Base-by-base conservation (phyloP, 2,329 filamentous ascomycete species). In the Neofusicoccum laricinum region DNA sequence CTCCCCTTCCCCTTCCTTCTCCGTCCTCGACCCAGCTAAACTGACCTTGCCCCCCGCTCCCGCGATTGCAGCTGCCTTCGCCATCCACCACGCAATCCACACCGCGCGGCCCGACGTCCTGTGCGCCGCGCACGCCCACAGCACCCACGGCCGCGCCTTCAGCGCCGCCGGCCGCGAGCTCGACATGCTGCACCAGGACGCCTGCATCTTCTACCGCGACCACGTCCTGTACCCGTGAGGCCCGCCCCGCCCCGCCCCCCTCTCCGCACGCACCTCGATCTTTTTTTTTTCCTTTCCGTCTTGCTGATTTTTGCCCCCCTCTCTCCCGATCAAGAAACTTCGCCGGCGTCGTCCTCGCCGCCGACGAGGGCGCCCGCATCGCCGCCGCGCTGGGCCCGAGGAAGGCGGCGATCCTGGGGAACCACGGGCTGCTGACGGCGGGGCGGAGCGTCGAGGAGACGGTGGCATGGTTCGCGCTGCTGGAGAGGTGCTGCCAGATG, bases 371-470 rank as follows among this genome's bases (percentile, higher is more conserved):
- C 0, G 77, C 82, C 68, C 80, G 83, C 48, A 86, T 92, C 66
- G 89, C 89, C 2, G 78, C 77, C 7, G 84, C 88, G 0, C 78
- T 92, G 1, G 89, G 89, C 0, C 84, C 84, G 68, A 89, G 82
- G n/a, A 85, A 85, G 72, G 88, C 82, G 1, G 82, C 86, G 67
- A 87, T 92, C 50, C 77, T 92, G 57, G 80, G 88, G 68, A 92
- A 92, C 72, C 90, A 92, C 75, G 90, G 90, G 0, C 77, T 92
- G 36, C 75, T 92, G 51, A 90, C 88, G 0, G 88, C 91, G 0
- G 90, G 90, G 2, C 70, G 75, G 5, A 92, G 89, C 0, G 89
- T 92, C 1, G 90, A 92, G 71, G 90, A 92, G 75, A 89, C 90
- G 1, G 87, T 86, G 0, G 92, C 88, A 73, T 75, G 91, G 55